Base-by-base conservation (phyloP, 495 filamentous ascomycete genomes). In the Coniosporium apollinis region DNA sequence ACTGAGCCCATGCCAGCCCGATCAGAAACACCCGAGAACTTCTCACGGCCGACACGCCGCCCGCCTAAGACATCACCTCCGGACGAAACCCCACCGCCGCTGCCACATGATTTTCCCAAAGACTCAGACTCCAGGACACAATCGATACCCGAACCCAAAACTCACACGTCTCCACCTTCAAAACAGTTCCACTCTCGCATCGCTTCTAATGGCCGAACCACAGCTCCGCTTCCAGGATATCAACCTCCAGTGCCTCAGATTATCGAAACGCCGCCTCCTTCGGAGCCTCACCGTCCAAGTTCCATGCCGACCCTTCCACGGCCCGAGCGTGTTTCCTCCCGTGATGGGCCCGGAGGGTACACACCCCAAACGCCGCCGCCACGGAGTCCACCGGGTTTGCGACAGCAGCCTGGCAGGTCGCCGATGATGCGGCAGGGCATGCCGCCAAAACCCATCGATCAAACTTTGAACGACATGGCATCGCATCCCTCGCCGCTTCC, bases 1-100 rank as follows among this genome's bases (percentile, higher is more conserved):
- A 84, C 83, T 5, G 85, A 94, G 51, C 79, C 85, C 14, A 61
- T 74, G 11, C 62, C 73, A 5, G 54, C 51, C 26, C 42, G 42
- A 22, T 38, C 33, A 36, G 34, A 36, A 15, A 9, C 24, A 1
- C 36, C 45, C 16, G 51, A 52, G 36, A 55, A 50, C 38, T 52
- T 52, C 33, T 52, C 51, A 13, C 42, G 51, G 10, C 50, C 50
- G 4, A 20, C n/a, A 19, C 30, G 10, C 9, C 9, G 17, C 30
- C 30, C 30, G 8, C 18, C 30, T 13, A 1, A n/a, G n/a, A n/a
- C n/a, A n/a, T n/a, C 15, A 14, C 17, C 30, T 32, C 11, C 11
- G 8, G 30, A 32, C 10, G 30, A 32, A 17, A 13, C 17, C 9
- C 10, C 2, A 19, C 17, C 11, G 9, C 30, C 11, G 17, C 1